Conservation (phyloP, 306 rosid genomes). For the Arachis stenosperma region DNA sequence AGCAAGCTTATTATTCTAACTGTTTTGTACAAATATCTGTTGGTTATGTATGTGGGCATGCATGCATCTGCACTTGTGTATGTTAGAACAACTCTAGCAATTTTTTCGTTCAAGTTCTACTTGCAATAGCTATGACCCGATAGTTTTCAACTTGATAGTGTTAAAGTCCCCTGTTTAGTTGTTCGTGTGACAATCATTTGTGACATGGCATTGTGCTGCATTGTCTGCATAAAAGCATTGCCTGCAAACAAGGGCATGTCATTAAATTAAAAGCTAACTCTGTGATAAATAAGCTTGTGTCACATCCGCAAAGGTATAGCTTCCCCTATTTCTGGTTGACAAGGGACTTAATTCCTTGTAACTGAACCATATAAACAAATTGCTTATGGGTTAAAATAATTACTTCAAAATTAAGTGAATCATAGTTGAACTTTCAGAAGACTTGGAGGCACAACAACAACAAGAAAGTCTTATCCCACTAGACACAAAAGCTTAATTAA, state of each 20-base stretch:
- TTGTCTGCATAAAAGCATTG: not conserved
- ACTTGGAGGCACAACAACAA: not conserved
- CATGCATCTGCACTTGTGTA: not conserved
- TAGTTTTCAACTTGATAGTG: constrained; percentile 1
- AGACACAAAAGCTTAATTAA: constrained; percentile 4
- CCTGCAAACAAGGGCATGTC: not conserved
- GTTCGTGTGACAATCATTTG: not conserved
- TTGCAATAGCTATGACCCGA: not conserved
- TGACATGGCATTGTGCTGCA: not conserved
- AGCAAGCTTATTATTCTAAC: constrained; percentile 12
- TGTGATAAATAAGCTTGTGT: not conserved
- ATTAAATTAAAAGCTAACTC: not conserved
- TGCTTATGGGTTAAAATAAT: constrained; percentile 19
- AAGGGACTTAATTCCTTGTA: constrained; percentile 12
- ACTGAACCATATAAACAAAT: constrained; percentile 13
- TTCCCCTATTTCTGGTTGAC: not conserved
- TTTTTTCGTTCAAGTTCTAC: not conserved
- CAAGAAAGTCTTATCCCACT: no score
- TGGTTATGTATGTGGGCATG: not conserved
- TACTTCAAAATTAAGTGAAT: constrained; percentile 19
- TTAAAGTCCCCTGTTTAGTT: constrained; percentile 11
- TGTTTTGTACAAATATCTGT: constrained; percentile 17
- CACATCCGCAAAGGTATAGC: not conserved
- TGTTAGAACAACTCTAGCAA: not conserved
- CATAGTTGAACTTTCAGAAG: not conserved